Conservation (phyloP, 2,329 filamentous ascomycete species). For the Camptophora hylomeconis region DNA sequence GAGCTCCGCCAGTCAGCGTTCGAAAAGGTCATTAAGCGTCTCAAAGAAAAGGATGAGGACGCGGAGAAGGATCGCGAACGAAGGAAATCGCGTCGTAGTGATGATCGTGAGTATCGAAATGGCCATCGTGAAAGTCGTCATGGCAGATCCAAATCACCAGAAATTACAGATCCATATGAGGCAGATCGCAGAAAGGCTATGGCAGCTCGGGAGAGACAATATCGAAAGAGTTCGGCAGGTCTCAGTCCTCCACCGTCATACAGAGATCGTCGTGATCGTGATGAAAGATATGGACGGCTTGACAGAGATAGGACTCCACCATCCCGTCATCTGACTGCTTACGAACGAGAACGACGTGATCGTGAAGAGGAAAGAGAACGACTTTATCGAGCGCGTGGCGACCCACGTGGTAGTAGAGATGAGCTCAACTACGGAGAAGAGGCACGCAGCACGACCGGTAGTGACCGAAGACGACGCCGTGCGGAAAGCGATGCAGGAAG, state of each 20-base stretch:
- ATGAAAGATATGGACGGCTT: constrained; percentile 21
- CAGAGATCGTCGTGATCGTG: constrained; percentile 26
- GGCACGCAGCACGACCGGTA: constrained; percentile 43
- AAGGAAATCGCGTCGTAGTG: constrained; percentile 42
- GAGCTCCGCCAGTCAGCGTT: constrained; percentile 73
- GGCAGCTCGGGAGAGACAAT: constrained; percentile 85
- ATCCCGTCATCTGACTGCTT: constrained; percentile 29
- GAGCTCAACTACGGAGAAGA: constrained; percentile 83
- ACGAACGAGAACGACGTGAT: constrained; percentile 76
- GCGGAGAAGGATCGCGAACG: constrained; percentile 48
- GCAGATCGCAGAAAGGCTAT: constrained; percentile 88
- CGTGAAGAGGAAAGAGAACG: constrained; percentile 84
- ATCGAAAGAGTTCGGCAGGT: constrained; percentile 62
- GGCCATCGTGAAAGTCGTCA: constrained; percentile 22
- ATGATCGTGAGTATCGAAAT: constrained; percentile 46
- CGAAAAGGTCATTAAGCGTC: constrained; percentile 77
- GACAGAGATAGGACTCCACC: constrained; percentile 23
- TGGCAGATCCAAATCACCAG: constrained; percentile 69
- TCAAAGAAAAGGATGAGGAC: constrained; percentile 86
- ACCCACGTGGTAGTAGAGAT: constrained; percentile 66
- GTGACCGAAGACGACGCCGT: constrained; percentile 57
- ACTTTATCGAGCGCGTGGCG: constrained; percentile 67
- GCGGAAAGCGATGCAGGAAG: constrained; percentile 64
- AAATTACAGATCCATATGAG: constrained; percentile 86
- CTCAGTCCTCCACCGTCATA: constrained; percentile 36